Conservation (phyloP, 495 filamentous ascomycete genomes). For the Neurospora sp. region DNA sequence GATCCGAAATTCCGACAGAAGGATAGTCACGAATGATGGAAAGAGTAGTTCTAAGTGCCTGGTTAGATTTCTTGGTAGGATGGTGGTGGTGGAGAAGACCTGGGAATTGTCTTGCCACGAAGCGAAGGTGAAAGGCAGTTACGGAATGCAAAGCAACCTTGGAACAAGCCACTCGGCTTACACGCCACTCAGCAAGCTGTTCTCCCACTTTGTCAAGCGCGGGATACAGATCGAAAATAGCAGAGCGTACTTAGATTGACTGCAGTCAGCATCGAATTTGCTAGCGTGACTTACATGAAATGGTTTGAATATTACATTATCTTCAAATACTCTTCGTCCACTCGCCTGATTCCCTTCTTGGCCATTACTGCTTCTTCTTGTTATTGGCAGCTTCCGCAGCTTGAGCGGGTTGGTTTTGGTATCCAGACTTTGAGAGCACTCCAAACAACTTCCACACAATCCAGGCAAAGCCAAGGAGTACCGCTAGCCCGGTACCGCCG, state of each 20-base stretch:
- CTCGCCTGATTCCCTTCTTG: background rate
- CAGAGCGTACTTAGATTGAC: background rate
- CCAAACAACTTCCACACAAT: slow-evolving; percentile 54
- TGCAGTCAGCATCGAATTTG: background rate
- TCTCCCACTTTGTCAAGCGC: background rate
- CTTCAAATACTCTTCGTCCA: background rate
- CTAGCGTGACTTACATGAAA: background rate
- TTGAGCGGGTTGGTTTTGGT: slow-evolving; percentile 9
- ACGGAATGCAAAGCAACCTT: background rate
- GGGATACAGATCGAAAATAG: background rate
- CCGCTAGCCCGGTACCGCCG: slow-evolving; percentile 56
- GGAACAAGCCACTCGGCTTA: background rate
- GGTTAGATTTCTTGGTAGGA: background rate
- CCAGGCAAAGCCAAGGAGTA: slow-evolving; percentile 67
- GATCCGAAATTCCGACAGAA: background rate
- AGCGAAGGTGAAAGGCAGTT: background rate
- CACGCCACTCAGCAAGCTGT: background rate
- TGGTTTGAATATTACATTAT: background rate
- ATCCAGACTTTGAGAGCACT: slow-evolving; percentile 25
- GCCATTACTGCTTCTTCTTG: slow-evolving; percentile 33
- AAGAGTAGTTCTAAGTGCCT: background rate
- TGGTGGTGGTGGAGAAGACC: background rate
- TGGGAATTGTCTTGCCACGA: background rate
- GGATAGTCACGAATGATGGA: background rate
- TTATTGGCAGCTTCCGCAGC: slow-evolving; percentile 12